Percentiles rank a stretch among this genome's conserved stretches.
Conservation (phyloP, 441 rosid species). For the Cnidoscolus chayamansa region DNA sequence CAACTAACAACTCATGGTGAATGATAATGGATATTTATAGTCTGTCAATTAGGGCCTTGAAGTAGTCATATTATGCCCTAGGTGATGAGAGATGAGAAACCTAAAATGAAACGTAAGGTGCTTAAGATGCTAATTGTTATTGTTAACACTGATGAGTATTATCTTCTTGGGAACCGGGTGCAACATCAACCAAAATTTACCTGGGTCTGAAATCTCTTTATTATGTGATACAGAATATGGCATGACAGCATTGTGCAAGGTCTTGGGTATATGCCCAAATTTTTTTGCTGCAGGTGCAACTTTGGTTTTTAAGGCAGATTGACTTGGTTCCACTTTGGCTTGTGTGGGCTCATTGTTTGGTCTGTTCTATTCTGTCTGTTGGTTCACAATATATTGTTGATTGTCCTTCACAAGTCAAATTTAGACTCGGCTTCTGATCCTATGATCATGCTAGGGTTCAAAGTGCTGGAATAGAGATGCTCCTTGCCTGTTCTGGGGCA, state of each 20-base stretch:
- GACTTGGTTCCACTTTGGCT: neutral
- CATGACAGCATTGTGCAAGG: neutral
- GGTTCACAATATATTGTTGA: neutral
- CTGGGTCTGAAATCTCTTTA: neutral
- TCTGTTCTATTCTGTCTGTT: no score
- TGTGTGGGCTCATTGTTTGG: neutral
- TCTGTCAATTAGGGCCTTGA: neutral
- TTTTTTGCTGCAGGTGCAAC: neutral
- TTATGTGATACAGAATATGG: neutral
- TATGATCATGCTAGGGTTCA: conserved; percentile 2
- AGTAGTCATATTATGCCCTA: neutral
- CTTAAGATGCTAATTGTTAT: neutral
- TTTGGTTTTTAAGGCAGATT: neutral
- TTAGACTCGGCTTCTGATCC: neutral
- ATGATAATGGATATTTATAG: neutral
- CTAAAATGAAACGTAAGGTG: neutral
- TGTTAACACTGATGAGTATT: neutral
- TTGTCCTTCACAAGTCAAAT: neutral
- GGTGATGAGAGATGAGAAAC: neutral
- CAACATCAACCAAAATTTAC: neutral
- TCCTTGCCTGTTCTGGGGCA: neutral
- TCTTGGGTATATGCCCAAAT: neutral
- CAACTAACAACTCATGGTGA: neutral
- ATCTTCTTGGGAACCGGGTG: neutral
- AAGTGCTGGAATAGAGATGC: neutral